phyloP scores from a whole-genome alignment of 1,284 basidiomycete species.

The Violaceomyces palustris region DNA sequence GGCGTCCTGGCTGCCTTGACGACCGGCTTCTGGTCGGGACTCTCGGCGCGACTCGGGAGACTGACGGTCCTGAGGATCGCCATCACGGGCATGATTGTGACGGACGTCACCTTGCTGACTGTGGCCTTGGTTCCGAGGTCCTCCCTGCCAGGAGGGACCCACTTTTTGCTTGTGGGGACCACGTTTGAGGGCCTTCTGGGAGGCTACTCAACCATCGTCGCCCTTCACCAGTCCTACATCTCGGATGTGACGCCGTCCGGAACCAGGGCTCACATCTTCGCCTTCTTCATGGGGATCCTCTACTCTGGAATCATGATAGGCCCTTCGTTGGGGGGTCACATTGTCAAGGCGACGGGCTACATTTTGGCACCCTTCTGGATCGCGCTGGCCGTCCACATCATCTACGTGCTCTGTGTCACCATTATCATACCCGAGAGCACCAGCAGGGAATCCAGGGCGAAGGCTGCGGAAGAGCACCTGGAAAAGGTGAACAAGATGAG shows the following conservation, averaged over 20 bases:
- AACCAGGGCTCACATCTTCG: conserved; percentile 42
- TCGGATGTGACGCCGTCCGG: conserved; percentile 45
- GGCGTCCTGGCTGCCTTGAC: conserved; percentile 77
- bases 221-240: conserved; percentile 75
- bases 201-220: conserved; percentile 74
- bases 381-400: conserved; percentile 26
- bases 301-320: conserved; percentile 45
- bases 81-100: conserved; percentile 68
- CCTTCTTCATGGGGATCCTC: conserved; percentile 37
- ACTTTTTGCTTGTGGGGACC: conserved; percentile 75
- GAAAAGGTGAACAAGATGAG: conserved; percentile 13
- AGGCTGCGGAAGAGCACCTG: conserved; percentile 24
- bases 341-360: conserved; percentile 37
- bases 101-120: conserved; percentile 58
- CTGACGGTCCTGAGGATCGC: conserved; percentile 68
- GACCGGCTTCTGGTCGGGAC: conserved; percentile 81
- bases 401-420: conserved; percentile 28
- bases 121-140: conserved; percentile 21
- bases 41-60: conserved; percentile 72
- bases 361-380: conserved; percentile 38
- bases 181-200: conserved; percentile 76
- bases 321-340: conserved; percentile 43
- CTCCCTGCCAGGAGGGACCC: conserved; percentile 58
- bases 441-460: conserved; percentile 16
- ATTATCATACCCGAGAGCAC: conserved; percentile 46